phyloP scores from a whole-genome alignment of 108 stramenopile genomes.

The Mediolabrus comicus region DNA sequence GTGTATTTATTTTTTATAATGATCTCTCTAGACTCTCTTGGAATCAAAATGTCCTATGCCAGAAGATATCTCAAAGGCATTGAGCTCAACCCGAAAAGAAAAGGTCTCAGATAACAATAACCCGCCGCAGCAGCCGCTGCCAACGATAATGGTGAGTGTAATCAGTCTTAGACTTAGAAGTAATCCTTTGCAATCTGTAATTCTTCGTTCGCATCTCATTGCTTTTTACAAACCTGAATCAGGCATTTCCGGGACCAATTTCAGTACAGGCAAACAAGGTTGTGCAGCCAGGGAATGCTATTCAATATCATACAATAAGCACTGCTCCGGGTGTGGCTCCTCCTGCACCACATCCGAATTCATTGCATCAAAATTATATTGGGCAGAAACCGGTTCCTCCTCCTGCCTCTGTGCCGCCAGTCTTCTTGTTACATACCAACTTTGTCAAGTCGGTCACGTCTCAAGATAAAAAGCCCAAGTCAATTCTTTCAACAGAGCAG shows the following conservation, averaged over 20 bases:
- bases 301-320: not conserved
- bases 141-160: not conserved
- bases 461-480: not conserved
- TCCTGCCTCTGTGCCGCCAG: not conserved
- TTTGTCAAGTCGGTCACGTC: not conserved
- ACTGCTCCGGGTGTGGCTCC: not conserved
- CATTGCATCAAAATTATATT: not conserved
- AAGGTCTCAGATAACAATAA: not conserved
- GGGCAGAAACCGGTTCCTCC: not conserved
- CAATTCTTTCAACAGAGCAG: not conserved
- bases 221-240: not conserved
- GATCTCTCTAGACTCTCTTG: not conserved
- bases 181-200: not conserved
- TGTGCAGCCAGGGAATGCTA: not conserved
- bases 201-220: not conserved
- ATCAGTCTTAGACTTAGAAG: not conserved
- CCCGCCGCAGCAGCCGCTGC: not conserved
- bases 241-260: not conserved
- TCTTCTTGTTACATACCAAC: not conserved
- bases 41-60: not conserved
- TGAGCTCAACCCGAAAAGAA: not conserved
- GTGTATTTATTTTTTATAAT: not conserved
- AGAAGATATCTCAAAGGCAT: not conserved
- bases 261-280: not conserved
- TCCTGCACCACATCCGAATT: not conserved